phyloP scores from a whole-genome alignment of 1,284 basidiomycete species.

The Fomitopsis schrenkii region DNA sequence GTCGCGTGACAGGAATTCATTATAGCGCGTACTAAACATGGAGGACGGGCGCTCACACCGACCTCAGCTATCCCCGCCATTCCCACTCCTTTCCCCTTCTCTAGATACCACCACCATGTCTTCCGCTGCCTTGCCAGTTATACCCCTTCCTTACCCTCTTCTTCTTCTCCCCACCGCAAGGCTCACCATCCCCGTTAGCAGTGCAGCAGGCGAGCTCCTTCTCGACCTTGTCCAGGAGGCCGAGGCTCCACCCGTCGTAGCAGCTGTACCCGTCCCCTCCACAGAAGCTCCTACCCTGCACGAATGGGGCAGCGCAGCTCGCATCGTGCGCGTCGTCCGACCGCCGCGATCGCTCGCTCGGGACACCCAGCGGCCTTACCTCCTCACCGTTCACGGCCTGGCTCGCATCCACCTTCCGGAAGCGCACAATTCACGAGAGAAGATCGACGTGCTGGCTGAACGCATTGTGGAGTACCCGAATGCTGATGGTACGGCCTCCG shows the following conservation, averaged over 20 bases:
- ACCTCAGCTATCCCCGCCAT: not conserved
- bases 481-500: conserved; percentile 42
- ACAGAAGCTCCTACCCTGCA: conserved; percentile 25
- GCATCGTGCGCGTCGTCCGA: conserved; percentile 59
- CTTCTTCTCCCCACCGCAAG: conserved; percentile 66
- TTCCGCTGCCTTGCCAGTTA: conserved; percentile 48
- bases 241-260: conserved; percentile 58
- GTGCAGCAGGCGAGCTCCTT: conserved; percentile 52
- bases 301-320: conserved; percentile 46
- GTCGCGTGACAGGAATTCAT: not conserved
- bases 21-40: not conserved
- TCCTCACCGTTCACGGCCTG: conserved; percentile 64
- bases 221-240: conserved; percentile 58
- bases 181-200: conserved; percentile 56
- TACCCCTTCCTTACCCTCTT: conserved; percentile 59
- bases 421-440: conserved; percentile 22
- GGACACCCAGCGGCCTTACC: conserved; percentile 36
- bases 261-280: conserved; percentile 52
- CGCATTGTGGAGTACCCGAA: conserved; percentile 49
- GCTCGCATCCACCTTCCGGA: conserved; percentile 46
- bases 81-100: not conserved
- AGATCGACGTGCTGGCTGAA: conserved; percentile 29
- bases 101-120: conserved; percentile 27
- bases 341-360: conserved; percentile 31
- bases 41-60: no score